Conservation (phyloP, 805 yeast genomes). For the Kuraishia capsulata region DNA sequence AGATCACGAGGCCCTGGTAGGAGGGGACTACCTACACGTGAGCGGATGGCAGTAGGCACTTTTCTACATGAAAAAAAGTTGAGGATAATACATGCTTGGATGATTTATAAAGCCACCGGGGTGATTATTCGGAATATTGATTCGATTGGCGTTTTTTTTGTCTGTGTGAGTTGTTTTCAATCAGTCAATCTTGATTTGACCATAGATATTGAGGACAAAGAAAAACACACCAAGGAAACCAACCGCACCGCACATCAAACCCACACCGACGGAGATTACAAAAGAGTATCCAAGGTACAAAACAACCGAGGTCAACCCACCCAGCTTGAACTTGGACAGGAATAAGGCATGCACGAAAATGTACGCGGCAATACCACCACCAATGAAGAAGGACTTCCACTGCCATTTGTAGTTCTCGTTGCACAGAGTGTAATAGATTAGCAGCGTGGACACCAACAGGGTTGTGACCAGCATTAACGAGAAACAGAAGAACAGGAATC, state of each 20-base stretch:
- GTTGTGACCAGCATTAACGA: conserved; percentile 77
- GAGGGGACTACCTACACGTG: no score
- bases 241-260: conserved; percentile 79
- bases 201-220: conserved; percentile 72
- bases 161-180: no score
- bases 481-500: conserved; percentile 85
- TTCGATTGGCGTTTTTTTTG: no score
- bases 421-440: conserved; percentile 78
- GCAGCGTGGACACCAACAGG: conserved; percentile 66
- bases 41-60: no score
- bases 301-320: conserved; percentile 67
- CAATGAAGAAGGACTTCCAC: conserved; percentile 82
- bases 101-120: no score
- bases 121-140: no score
- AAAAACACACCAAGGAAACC: conserved; percentile 71
- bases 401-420: conserved; percentile 96
- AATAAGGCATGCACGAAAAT: conserved; percentile 77
- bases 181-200: conserved; percentile 79
- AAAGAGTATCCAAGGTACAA: conserved; percentile 78
- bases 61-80: no score
- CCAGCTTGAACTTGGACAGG: conserved; percentile 60
- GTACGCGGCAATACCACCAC: conserved; percentile 85
- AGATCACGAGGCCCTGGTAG: no score
- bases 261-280: conserved; percentile 60
- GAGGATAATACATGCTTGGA: no score